phyloP scores from a whole-genome alignment of 371 early-diverging fungal species.

The Mucor lusitanicus region DNA sequence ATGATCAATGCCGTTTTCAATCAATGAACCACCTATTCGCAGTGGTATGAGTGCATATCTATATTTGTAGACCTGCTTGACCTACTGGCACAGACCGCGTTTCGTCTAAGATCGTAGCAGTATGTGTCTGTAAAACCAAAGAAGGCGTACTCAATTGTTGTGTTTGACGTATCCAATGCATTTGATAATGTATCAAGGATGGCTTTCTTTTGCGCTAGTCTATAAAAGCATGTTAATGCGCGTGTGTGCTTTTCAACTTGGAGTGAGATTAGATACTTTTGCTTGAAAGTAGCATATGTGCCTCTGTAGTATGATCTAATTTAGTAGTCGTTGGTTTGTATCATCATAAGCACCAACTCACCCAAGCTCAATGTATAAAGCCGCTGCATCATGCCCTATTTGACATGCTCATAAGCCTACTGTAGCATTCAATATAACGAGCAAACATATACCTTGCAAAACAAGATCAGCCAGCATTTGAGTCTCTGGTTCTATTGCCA shows the following conservation, averaged over 20 bases:
- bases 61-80: not conserved
- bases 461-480: not conserved
- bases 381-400: not conserved
- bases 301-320: not conserved
- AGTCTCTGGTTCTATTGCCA: not conserved
- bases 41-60: not conserved
- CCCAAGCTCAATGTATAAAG: not conserved
- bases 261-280: no score
- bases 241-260: not conserved
- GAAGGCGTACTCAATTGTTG: not conserved
- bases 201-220: not conserved
- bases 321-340: not conserved
- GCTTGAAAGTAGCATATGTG: not conserved
- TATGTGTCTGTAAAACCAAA: slow-evolving; percentile 15
- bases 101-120: slow-evolving; percentile 5
- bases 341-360: not conserved
- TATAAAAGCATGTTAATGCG: not conserved
- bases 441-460: not conserved
- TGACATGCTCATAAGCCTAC: not conserved
- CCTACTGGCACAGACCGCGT: not conserved
- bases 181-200: not conserved
- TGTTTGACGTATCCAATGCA: not conserved
- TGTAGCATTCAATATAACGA: not conserved
- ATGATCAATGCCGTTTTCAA: slow-evolving; percentile 4
- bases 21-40: not conserved